phyloP scores from a whole-genome alignment of 2,329 filamentous ascomycete genomes.

The Colletotrichum destructivum region DNA sequence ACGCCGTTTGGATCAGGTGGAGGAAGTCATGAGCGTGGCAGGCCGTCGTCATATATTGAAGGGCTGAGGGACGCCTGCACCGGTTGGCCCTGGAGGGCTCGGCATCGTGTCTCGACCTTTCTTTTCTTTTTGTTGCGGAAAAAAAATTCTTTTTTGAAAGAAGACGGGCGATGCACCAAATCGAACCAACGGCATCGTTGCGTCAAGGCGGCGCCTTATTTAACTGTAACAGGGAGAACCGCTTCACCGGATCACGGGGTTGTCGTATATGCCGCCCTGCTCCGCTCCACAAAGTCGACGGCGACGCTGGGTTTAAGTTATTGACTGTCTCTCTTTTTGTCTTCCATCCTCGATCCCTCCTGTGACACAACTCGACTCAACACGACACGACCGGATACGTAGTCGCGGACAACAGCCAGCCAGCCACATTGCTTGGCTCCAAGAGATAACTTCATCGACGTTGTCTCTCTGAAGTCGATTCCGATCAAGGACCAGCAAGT shows the following conservation, averaged over 20 bases:
- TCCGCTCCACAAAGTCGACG: constrained; percentile 3
- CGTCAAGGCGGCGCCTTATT: not conserved
- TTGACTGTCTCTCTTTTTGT: constrained; percentile 12
- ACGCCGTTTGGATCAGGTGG: constrained; percentile 13
- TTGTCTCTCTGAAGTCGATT: not conserved
- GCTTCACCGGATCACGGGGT: constrained; percentile 9
- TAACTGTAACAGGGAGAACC: constrained; percentile 29
- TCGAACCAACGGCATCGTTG: constrained; percentile 1
- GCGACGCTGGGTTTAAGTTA: constrained; percentile 7
- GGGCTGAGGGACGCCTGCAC: constrained; percentile 12
- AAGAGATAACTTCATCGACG: not conserved
- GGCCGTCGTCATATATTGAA: constrained; percentile 35
- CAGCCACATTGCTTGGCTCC: too few relatives aligned
- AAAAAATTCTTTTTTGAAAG: not conserved
- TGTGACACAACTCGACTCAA: constrained; percentile 1
- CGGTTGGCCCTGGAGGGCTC: not conserved
- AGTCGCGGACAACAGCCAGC: not conserved
- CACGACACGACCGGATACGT: not conserved
- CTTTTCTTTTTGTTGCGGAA: constrained; percentile 11
- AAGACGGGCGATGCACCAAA: not conserved
- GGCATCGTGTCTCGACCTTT: constrained; percentile 9
- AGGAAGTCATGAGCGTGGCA: constrained; percentile 5
- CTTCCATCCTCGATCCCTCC: constrained; percentile 1
- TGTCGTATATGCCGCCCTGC: constrained; percentile 1
- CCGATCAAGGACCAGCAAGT: not conserved